These are phyloP conservation scores for Magnolia changhungtana DNA, from an alignment of 164 flowering plant genomes.

Conservation along the genomic window DNA sequence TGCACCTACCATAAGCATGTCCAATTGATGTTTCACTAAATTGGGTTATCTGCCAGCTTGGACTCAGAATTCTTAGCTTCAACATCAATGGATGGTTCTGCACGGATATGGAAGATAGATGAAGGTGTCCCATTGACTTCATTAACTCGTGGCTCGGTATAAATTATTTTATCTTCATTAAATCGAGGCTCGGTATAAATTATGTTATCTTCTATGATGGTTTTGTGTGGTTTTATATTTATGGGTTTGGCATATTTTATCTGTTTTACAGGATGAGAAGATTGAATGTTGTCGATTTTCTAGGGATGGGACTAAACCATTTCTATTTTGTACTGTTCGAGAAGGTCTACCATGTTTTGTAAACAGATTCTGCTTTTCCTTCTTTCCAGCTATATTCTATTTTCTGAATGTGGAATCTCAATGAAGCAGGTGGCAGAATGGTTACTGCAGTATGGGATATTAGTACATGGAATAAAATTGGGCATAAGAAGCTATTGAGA, in stretches of 20 bases:
- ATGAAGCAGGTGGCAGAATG: constrained; percentile 56
- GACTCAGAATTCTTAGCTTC: constrained; percentile 89
- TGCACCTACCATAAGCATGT: not conserved
- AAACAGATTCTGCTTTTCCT: not conserved
- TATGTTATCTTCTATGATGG: not conserved
- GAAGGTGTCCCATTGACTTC: constrained; percentile 74
- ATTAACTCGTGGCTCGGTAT: constrained; percentile 70
- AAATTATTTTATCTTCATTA: constrained; percentile 21
- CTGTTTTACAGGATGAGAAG: constrained; percentile 68
- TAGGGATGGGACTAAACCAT: constrained; percentile 95
- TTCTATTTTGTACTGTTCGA: constrained; percentile 75
- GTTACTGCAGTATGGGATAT: constrained; percentile 84
- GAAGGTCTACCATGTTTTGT: constrained; percentile 43
- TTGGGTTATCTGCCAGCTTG: constrained; percentile 43
- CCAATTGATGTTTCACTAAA: not conserved
- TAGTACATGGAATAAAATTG: constrained; percentile 87
- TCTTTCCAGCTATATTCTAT: not conserved
- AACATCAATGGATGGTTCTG: constrained; percentile 90
- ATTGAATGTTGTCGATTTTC: constrained; percentile 91
- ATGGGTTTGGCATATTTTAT: not conserved
- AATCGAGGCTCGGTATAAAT: constrained; percentile 58
- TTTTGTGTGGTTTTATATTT: not conserved
- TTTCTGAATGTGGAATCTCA: constrained; percentile 10
- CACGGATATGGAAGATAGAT: constrained; percentile 80
- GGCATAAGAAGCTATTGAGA: constrained; percentile 64